These are phyloP conservation scores for Chaetomium fimeti DNA, from an alignment of 495 filamentous ascomycete species.

Conservation along the genomic window DNA sequence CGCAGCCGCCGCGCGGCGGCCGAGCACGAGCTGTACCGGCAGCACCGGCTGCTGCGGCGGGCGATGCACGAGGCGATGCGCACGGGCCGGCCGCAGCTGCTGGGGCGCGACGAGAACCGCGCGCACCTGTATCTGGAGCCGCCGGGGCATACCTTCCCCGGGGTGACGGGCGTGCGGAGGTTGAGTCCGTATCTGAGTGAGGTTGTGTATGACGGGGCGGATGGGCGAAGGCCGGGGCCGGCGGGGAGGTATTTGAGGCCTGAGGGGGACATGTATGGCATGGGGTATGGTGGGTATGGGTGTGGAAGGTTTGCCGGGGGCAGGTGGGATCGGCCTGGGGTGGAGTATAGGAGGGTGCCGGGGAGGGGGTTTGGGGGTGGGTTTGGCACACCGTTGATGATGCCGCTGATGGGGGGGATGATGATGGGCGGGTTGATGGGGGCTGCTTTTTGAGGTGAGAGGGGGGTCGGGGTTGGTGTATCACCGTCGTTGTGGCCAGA, in stretches of 20 bases:
- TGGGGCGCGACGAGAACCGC: slow-evolving; percentile 27
- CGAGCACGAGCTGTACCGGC: slow-evolving; percentile 30
- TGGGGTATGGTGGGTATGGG: slow-evolving; percentile 31
- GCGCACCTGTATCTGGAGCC: slow-evolving; percentile 32
- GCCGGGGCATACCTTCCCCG: slow-evolving; percentile 27
- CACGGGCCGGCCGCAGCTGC: slow-evolving; percentile 21
- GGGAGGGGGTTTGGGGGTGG: slow-evolving; percentile 25
- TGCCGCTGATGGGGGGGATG: slow-evolving; percentile 21
- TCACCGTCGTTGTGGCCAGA: background rate
- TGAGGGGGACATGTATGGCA: slow-evolving; percentile 31
- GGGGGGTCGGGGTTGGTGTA: background rate
- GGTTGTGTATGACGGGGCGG: slow-evolving; percentile 26
- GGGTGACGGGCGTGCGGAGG: slow-evolving; percentile 14
- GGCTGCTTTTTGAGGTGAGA: background rate
- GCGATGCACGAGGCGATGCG: slow-evolving; percentile 29
- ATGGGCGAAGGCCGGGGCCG: slow-evolving; percentile 9
- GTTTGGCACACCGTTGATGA: slow-evolving; percentile 21
- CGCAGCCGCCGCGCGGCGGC: slow-evolving; percentile 16
- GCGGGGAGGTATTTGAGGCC: slow-evolving; percentile 30
- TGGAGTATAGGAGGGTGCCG: slow-evolving; percentile 14
- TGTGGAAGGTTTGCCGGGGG: slow-evolving; percentile 29
- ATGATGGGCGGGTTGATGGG: slow-evolving; percentile 22
- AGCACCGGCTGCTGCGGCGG: slow-evolving; percentile 28
- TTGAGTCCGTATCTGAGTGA: slow-evolving; percentile 32
- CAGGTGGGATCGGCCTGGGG: slow-evolving; percentile 18